phyloP scores from a whole-genome alignment of 495 filamentous ascomycete genomes.

The Aspergillus asperescens region DNA sequence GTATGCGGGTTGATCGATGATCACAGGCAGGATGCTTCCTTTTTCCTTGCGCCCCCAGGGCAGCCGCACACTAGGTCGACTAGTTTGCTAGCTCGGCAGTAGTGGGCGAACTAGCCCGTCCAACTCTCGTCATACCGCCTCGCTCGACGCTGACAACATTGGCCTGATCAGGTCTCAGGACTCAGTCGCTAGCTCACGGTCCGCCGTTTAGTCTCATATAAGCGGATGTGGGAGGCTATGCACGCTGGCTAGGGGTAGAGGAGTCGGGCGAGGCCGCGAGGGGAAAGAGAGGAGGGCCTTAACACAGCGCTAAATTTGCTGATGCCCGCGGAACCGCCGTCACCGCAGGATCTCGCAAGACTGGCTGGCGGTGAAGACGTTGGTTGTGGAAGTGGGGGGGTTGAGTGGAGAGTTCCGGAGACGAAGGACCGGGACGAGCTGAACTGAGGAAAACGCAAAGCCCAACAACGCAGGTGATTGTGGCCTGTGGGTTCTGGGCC shows the following conservation, averaged over 20 bases:
- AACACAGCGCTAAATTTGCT: background rate
- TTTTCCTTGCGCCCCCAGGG: slow-evolving; percentile 14
- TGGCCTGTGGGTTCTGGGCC: slow-evolving; percentile 22
- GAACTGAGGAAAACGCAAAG: slow-evolving; percentile 7
- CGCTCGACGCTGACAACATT: slow-evolving; percentile 9
- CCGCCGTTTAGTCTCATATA: background rate
- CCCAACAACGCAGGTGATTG: slow-evolving; percentile 15
- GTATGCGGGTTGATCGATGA: slow-evolving; percentile 39
- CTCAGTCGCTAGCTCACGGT: background rate
- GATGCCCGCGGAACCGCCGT: slow-evolving; percentile 10
- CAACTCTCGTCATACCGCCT: slow-evolving; percentile 7
- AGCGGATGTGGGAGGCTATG: background rate
- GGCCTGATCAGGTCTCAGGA: too few relatives aligned
- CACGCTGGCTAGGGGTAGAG: background rate
- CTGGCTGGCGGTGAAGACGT: slow-evolving; percentile 15
- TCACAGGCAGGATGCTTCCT: slow-evolving; percentile 19
- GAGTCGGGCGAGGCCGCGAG: too few relatives aligned
- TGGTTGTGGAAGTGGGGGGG: slow-evolving; percentile 14
- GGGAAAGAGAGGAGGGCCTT: background rate
- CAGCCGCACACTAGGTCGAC: slow-evolving; percentile 14
- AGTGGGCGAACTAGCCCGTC: slow-evolving; percentile 8
- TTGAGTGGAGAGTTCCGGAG: slow-evolving; percentile 12
- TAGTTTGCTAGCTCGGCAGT: slow-evolving; percentile 8
- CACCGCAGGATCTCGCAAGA: slow-evolving; percentile 4
- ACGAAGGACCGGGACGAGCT: slow-evolving; percentile 9